Evolutionary conservation across 1,139 yeast species (phyloP), one percentile per base, ranked within the genome.

Genomic region (Candida gigantensis): DNA sequence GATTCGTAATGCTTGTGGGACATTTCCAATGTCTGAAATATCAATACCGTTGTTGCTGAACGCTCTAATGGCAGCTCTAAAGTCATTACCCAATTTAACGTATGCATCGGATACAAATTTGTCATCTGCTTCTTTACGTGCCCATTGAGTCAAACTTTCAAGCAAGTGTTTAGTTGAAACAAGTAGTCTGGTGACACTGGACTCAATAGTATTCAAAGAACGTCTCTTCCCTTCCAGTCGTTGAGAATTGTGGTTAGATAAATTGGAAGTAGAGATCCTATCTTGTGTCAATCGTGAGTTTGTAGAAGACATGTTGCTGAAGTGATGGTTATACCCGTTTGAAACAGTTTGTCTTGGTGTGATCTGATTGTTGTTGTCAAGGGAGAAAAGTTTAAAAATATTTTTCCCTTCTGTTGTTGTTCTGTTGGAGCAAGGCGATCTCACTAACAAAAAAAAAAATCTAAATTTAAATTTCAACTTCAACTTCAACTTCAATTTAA

Each of bases 61-160:
- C 4, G 71, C 68, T 44, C 88, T 74, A 13, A 92, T 81, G 0
- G 95, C 89, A 2, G 87, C 79, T 49, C 94, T 81, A 65, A 89
- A 94, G 60, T 92, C 97, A 56, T 92, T 92, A 0, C 98, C 98
- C 25, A 94, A 72, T 47, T 81, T 84, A 10, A 94, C 98, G 57
- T 89, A 94, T 5, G 92, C 86, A 55, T 89, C 90, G 3, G 96
- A 87, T 2, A 94, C 97, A 47, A 79, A 88, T 41, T 79, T 79
- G 39, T 90, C 97, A 25, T 83, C 76, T 3, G 88, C 90, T 24
- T 77, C 76, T 19, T 77, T 79, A 42, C 81, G 74, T 1, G 98
- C 92, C 99, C 99, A 94, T 45, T 81, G 89, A 0, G 95, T 88
- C 37, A 94, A 66, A 24, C 89, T 77, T 51, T 87, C 96, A 11